Conservation (phyloP, 192 early-diverging fungal species). For the Helicostylum pulchrum region DNA sequence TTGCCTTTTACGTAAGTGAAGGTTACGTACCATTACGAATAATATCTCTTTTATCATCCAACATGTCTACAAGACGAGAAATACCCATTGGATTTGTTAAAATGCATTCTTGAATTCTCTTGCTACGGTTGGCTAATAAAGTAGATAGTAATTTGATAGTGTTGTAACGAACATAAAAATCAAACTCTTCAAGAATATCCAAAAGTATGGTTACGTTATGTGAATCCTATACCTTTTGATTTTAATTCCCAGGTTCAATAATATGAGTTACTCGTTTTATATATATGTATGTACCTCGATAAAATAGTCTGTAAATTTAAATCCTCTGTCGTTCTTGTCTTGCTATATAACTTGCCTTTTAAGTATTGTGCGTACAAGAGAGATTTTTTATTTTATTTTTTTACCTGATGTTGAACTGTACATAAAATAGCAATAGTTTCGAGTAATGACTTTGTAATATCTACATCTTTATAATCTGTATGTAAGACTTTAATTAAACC, state of each 20-base stretch:
- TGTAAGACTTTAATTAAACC: slow-evolving; percentile 73
- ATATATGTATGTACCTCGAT: slow-evolving; percentile 30
- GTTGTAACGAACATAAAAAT: slow-evolving; percentile 95
- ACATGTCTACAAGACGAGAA: slow-evolving; percentile 86
- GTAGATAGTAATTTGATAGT: slow-evolving; percentile 83
- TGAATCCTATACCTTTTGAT: slow-evolving; percentile 48
- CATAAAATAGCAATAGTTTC: slow-evolving; percentile 87
- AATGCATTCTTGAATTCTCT: slow-evolving; percentile 76
- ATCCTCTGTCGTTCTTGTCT: slow-evolving; percentile 15
- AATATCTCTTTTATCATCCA: slow-evolving; percentile 91
- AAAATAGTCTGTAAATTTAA: slow-evolving; percentile 40
- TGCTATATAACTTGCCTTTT: neutral
- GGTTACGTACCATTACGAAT: slow-evolving; percentile 79
- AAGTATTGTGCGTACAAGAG: no score
- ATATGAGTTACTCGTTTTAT: no score
- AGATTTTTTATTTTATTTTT: neutral
- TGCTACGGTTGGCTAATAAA: slow-evolving; percentile 58
- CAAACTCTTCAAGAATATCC: slow-evolving; percentile 84
- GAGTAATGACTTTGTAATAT: slow-evolving; percentile 79
- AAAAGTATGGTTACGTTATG: slow-evolving; percentile 75
- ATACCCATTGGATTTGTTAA: slow-evolving; percentile 84
- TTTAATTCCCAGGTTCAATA: slow-evolving; percentile 7
- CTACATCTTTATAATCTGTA: slow-evolving; percentile 81
- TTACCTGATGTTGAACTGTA: slow-evolving; percentile 34
- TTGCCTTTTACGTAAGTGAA: neutral